These are phyloP conservation scores for Sporobolomyces phaffii DNA, from an alignment of 768 basidiomycete species.

Conservation along the genomic window DNA sequence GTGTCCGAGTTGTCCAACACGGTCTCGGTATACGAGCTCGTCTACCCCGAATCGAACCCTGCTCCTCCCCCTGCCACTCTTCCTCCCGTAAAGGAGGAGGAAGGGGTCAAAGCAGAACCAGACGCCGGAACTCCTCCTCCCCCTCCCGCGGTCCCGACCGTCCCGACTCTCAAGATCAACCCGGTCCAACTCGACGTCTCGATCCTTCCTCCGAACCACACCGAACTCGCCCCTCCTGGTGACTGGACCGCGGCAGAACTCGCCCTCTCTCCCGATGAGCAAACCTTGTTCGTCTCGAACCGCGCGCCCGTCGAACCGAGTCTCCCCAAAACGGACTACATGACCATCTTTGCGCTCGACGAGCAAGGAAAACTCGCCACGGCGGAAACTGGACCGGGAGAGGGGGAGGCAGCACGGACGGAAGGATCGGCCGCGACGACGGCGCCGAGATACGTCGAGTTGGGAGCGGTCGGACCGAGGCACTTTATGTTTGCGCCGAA, in stretches of 20 bases:
- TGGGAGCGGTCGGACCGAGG: slow-evolving; percentile 25
- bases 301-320: slow-evolving; percentile 27
- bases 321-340: slow-evolving; percentile 14
- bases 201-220: slow-evolving; percentile 9
- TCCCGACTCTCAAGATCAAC: not conserved
- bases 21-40: slow-evolving; percentile 17
- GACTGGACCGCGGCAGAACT: slow-evolving; percentile 34
- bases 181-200: slow-evolving; percentile 16
- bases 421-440: no score
- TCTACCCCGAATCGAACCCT: slow-evolving; percentile 7
- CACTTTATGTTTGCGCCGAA: slow-evolving; percentile 20
- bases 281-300: slow-evolving; percentile 30
- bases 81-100: not conserved
- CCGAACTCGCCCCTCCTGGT: not conserved
- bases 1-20: slow-evolving; percentile 23
- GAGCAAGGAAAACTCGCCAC: slow-evolving; percentile 6
- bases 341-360: slow-evolving; percentile 23
- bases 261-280: not conserved
- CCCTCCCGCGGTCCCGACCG: not conserved
- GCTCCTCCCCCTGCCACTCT: not conserved
- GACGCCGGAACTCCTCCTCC: not conserved
- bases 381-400: not conserved
- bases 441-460: not conserved
- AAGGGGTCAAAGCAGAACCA: not conserved
- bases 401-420: slow-evolving; percentile 17